Conservation (phyloP, 306 rosid genomes). For the Malus domestica region ASM211411v1 NC_041803.1:19533001-19533500, state of each 20-base stretch:
- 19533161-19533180: no score
- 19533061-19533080: no score
- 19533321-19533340: no score
- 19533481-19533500: not conserved
- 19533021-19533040: no score
- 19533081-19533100: no score
- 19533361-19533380: not conserved
- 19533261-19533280: not conserved
- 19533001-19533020: no score
- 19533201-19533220: no score
- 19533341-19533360: not conserved
- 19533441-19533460: constrained; percentile 1
- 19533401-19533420: not conserved
- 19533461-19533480: not conserved
- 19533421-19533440: not conserved
- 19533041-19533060: no score
- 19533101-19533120: no score
- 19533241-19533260: not conserved
- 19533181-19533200: no score
- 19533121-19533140: no score
- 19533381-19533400: not conserved
- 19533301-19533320: not conserved
- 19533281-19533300: not conserved
- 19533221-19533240: not conserved
- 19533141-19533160: no score